Evolutionary conservation across 2,329 filamentous ascomycete genomes (phyloP).

Genomic region (Aspergillus flavus): DNA sequence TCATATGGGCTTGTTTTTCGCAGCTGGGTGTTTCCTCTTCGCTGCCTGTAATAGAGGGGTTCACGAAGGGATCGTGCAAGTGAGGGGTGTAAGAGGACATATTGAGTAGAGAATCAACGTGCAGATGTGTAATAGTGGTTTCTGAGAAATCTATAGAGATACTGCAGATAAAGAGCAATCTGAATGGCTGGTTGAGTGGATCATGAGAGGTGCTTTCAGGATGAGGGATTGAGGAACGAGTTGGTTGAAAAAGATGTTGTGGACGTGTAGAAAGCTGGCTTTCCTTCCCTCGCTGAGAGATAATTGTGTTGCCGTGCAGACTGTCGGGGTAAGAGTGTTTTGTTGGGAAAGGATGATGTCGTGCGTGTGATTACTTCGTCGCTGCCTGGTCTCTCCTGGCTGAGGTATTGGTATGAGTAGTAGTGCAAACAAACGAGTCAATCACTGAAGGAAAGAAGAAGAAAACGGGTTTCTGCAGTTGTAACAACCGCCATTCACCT

Average conservation of each 20-base stretch:
- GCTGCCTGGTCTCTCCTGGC: not conserved
- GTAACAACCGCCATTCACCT: conserved; percentile 14
- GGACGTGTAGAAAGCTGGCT: not conserved
- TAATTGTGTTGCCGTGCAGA: not conserved
- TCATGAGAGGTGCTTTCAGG: not conserved
- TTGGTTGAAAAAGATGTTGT: not conserved
- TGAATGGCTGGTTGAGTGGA: not conserved
- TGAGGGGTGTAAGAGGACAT: conserved; percentile 1
- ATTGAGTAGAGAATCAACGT: not conserved
- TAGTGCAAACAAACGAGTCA: conserved; percentile 10
- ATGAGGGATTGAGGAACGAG: not conserved
- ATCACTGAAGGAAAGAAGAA: conserved; percentile 10
- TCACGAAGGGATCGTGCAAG: conserved; percentile 10
- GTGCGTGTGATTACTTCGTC: not conserved
- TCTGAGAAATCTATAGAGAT: conserved; percentile 9
- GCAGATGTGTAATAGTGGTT: not conserved
- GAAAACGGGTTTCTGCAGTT: conserved; percentile 7
- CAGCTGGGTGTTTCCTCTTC: not conserved
- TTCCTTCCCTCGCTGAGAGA: not conserved
- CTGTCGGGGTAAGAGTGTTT: not conserved
- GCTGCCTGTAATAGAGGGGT: not conserved
- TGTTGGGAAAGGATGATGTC: conserved; percentile 2
- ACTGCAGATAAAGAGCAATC: not conserved
- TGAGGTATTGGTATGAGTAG: conserved; percentile 12
- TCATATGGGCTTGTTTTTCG: not conserved